Evolutionary conservation across 768 basidiomycete species (phyloP).

Genomic region (Pholiota microspora): DNA sequence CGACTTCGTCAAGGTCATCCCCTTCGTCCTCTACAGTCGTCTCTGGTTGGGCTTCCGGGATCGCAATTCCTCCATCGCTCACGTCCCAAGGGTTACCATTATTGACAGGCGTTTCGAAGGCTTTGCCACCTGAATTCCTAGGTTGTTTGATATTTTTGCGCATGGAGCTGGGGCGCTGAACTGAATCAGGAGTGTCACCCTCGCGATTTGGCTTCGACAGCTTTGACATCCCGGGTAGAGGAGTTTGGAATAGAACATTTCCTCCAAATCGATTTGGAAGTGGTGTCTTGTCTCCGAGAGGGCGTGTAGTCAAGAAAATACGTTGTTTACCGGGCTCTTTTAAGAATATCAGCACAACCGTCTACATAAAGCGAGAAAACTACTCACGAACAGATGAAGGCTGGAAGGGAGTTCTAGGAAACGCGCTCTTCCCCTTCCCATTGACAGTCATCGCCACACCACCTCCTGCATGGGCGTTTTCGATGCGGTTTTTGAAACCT

Average conservation of each 20-base stretch:
- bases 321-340: slow-evolving; percentile 22
- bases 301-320: slow-evolving; percentile 32
- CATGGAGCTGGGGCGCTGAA: slow-evolving; percentile 63
- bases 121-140: slow-evolving; percentile 39
- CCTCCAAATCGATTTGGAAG: slow-evolving; percentile 57
- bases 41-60: slow-evolving; percentile 27
- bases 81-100: slow-evolving; percentile 76
- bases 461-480: slow-evolving; percentile 44
- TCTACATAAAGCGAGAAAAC: neutral
- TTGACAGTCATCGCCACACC: slow-evolving; percentile 42
- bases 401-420: slow-evolving; percentile 23
- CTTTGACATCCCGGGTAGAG: slow-evolving; percentile 31
- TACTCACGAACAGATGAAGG: slow-evolving; percentile 30
- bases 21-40: slow-evolving; percentile 23
- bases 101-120: slow-evolving; percentile 66
- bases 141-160: slow-evolving; percentile 63
- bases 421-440: slow-evolving; percentile 40
- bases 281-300: slow-evolving; percentile 75
- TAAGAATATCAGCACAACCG: slow-evolving; percentile 8
- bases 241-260: slow-evolving; percentile 30
- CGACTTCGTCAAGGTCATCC: slow-evolving; percentile 44
- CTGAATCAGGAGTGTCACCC: slow-evolving; percentile 35
- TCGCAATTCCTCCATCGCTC: slow-evolving; percentile 45
- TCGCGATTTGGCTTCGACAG: slow-evolving; percentile 24
- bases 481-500: slow-evolving; percentile 37